Percentiles rank a stretch among this genome's conserved stretches.
These are phyloP conservation scores for Pouteria campechiana DNA, from an alignment of 179 eudicot species.

Conservation along the genomic window DNA sequence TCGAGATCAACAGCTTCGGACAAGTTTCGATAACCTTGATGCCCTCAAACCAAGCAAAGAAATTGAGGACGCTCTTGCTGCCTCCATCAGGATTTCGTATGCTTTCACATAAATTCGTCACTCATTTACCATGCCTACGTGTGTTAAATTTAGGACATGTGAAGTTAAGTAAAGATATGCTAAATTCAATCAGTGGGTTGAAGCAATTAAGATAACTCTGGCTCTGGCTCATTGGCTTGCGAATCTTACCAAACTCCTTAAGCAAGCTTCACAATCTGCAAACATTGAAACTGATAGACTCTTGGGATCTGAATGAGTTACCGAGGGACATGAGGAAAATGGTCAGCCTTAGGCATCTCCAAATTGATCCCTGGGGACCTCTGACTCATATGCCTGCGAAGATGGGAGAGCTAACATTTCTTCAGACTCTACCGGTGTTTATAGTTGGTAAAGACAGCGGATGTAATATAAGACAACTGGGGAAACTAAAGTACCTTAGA, in stretches of 20 bases:
- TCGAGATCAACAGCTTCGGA: too few species aligned
- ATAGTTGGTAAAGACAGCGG: background rate
- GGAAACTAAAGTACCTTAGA: background rate
- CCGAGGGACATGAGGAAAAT: background rate
- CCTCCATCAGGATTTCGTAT: too few species aligned
- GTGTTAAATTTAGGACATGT: background rate
- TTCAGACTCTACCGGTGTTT: background rate
- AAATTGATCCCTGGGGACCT: background rate
- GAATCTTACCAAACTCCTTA: background rate
- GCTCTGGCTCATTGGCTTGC: background rate
- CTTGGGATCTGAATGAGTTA: background rate
- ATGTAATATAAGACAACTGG: background rate
- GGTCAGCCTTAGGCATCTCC: constrained; percentile 1
- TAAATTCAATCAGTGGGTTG: background rate
- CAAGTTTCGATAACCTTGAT: background rate
- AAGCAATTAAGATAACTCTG: constrained; percentile 1
- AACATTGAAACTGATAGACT: background rate
- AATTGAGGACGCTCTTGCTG: background rate
- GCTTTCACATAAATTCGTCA: background rate
- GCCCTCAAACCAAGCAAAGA: background rate
- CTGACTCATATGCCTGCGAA: background rate
- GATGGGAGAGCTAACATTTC: background rate
- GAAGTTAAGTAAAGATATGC: background rate
- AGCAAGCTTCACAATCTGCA: background rate
- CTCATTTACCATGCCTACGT: background rate